These are phyloP conservation scores for Ganoderma boninense DNA, from an alignment of 1,284 basidiomycete genomes.

Conservation along the genomic window DNA sequence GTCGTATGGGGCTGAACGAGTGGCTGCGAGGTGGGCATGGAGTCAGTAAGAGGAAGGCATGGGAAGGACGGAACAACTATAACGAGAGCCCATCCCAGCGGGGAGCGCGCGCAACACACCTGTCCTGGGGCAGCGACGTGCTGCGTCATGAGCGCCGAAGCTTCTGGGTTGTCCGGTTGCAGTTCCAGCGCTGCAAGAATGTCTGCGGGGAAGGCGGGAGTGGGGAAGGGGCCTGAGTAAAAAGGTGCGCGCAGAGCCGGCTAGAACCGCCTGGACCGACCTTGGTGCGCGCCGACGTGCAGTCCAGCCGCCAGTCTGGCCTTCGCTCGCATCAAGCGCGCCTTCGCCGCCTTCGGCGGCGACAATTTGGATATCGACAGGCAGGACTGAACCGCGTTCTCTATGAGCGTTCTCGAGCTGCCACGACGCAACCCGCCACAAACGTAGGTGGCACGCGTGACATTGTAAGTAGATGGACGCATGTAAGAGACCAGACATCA, in stretches of 20 bases:
- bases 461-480: conserved; percentile 12
- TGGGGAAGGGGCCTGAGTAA: conserved; percentile 30
- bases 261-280: conserved; percentile 47
- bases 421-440: conserved; percentile 13
- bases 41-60: conserved; percentile 12
- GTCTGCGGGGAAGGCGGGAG: conserved; percentile 49
- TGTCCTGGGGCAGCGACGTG: conserved; percentile 40
- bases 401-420: conserved; percentile 69
- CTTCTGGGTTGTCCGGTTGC: conserved; percentile 75
- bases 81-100: background rate
- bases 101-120: conserved; percentile 31
- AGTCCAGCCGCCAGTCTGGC: conserved; percentile 66
- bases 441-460: conserved; percentile 2
- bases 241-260: conserved; percentile 28
- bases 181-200: conserved; percentile 68
- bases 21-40: conserved; percentile 26
- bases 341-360: conserved; percentile 62
- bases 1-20: conserved; percentile 31
- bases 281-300: conserved; percentile 70
- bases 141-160: conserved; percentile 62
- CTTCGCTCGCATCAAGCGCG: conserved; percentile 69
- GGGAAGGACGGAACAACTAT: conserved; percentile 17
- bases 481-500: conserved; percentile 24
- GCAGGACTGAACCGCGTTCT: conserved; percentile 78
- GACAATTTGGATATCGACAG: conserved; percentile 63